Base-by-base conservation (phyloP, 176 grass and related monocot species). In the Echinochloa phyllopogon region DNA sequence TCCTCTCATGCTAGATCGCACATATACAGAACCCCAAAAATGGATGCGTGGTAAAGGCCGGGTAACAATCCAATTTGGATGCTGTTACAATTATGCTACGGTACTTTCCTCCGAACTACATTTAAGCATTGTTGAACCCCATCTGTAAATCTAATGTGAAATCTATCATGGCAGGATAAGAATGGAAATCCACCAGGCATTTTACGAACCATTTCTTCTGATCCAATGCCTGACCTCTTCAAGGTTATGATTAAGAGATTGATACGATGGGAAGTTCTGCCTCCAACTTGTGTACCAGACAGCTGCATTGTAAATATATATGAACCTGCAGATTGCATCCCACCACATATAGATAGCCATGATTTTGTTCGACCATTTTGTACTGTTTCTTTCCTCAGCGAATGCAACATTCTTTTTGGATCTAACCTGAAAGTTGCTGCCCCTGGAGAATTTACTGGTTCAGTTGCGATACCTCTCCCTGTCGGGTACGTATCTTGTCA, bases 31-130 rank as follows among this genome's bases (percentile, higher is more conserved):
- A 60, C 95, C 93, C 14, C 75, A 86, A 48, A 98, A 94, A 82
- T 98, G 95, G 93, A 98, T 98, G 91, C 88, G 90, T 76, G 95
- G 95, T 55, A 94, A 98, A 83, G 92, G 95, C 12, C 81, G 95
- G 4, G 74, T 94, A 42, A 97, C 90, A 27, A 87, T 94, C 51
- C 92, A 98, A 53, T 98, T 97, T 79, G 90, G 95, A 39, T 98
- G 92, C 40, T 94, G 95, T 74, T 94, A 94, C 69, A 98, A 98
- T 65, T 98, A 98, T 82, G 95, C 92, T 25, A 85, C 74, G 88
- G 89, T 91, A 87, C 59, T 75, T 90, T 44, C 33, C 79, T 87
- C 56, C 40, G 29, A 73, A 65, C 4, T 84, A 42, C 52, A 79
- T 69, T 68, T 24, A 37, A 51, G 12, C 29, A 59, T 76, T 82